Evolutionary conservation across 805 yeast genomes (phyloP).

Genomic region (Wickerhamomyces rabaulensis): DNA sequence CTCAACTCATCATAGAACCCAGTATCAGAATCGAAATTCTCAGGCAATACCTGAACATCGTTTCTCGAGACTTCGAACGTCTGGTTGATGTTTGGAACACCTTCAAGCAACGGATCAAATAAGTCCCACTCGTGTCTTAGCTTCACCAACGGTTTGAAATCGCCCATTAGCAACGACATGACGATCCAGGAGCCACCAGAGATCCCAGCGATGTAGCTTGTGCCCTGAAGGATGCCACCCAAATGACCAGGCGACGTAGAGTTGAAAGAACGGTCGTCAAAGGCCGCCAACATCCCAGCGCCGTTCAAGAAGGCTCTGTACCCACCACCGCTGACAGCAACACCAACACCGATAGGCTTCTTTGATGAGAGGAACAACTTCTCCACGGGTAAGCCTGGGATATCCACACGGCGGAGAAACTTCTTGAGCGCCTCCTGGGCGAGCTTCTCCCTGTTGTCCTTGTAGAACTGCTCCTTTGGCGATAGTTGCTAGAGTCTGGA

Average conservation of each 20-base stretch:
- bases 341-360: conserved; percentile 40
- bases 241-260: conserved; percentile 48
- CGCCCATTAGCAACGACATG: conserved; percentile 33
- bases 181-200: conserved; percentile 83
- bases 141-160: conserved; percentile 32
- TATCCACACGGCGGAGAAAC: conserved; percentile 26
- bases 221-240: conserved; percentile 68
- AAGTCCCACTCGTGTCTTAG: conserved; percentile 37
- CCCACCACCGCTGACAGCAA: conserved; percentile 82
- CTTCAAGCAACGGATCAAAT: conserved; percentile 45
- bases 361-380: conserved; percentile 17
- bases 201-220: conserved; percentile 70
- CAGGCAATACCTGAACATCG: conserved; percentile 24
- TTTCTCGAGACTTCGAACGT: conserved; percentile 22
- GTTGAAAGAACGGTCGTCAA: conserved; percentile 65
- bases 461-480: conserved; percentile 22
- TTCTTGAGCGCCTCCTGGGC: conserved; percentile 27
- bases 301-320: conserved; percentile 84
- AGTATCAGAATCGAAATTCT: conserved; percentile 15
- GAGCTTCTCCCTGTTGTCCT: conserved; percentile 24
- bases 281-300: conserved; percentile 77
- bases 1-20: conserved; percentile 22
- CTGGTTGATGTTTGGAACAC: conserved; percentile 50
- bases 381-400: conserved; percentile 30
- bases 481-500: neutral